Evolutionary conservation across 1,139 yeast genomes (phyloP), one percentile per base, ranked within the genome.

Genomic region (Blastobotrys petasosporus): DNA sequence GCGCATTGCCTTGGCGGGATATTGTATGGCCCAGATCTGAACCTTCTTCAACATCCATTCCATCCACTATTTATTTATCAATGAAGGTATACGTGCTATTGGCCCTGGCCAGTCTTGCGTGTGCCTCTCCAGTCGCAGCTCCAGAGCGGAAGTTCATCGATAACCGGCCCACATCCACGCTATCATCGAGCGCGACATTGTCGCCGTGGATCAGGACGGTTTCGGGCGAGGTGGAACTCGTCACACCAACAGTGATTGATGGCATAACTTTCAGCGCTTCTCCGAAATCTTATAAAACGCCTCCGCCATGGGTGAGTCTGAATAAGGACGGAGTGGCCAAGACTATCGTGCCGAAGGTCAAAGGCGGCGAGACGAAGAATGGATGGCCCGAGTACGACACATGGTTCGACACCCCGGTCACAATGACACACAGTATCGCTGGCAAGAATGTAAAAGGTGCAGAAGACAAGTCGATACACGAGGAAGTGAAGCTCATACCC

Each of bases 251-350:
- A 0, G 86, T 85, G 33, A 76, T 86, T 58, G 86, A 77, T 29
- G 92, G 92, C 17, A 85, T 87, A 44, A 85, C 95, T 0, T 82
- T 87, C 60, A 76, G 80, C 48, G 86, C 82, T 10, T 77, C 80
- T 57, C 95, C 94, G 1, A 77, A 85, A 0, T 63, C 60, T 2
- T 30, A 10, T 10, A 77, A 85, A 16, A 70, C 82, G 52, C 73
- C 85, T 50, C 79, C 80, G 52, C 85, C 84, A n/a, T 87, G 96
- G 96, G 71, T 87, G 41, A 75, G 86, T 2, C 70, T 87, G 57
- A 75, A 86, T 47, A 80, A 82, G 52, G 78, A 82, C 50, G 96
- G 96, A 7, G 64, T 74, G n/a, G 94, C 95, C 45, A 80, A 82
- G 62, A 85, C 95, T 0, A 77, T 86, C 44, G 71, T 66, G 41